Evolutionary conservation across 306 rosid genomes (phyloP).

Genomic region (Castanospermum australe): DNA sequence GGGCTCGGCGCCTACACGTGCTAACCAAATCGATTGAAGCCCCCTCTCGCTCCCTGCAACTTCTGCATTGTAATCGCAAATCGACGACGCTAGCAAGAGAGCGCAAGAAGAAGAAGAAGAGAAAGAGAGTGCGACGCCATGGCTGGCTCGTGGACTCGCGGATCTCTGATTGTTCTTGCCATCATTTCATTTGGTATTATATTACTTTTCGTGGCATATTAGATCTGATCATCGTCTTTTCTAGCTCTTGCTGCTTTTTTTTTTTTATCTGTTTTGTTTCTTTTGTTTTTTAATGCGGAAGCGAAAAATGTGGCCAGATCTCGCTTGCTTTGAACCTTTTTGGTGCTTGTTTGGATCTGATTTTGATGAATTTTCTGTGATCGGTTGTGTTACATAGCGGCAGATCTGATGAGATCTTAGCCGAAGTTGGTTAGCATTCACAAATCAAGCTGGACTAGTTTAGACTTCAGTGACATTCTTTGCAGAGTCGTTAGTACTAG

Average conservation of each 20-base stretch:
- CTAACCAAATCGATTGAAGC: neutral
- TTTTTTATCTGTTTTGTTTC: too few relatives aligned
- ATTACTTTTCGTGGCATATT: neutral
- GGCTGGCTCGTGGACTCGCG: slow-evolving; percentile 72
- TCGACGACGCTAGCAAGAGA: neutral
- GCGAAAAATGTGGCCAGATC: slow-evolving; percentile 39
- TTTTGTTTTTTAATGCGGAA: neutral
- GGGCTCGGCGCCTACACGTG: slow-evolving; percentile 21
- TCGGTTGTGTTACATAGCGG: neutral
- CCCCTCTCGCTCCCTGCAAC: neutral
- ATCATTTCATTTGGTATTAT: slow-evolving; percentile 70
- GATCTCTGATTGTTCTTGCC: slow-evolving; percentile 63
- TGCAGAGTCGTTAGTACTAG: neutral
- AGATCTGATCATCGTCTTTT: slow-evolving; percentile 41
- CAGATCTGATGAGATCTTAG: slow-evolving; percentile 23
- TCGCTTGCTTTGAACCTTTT: neutral
- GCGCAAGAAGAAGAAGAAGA: neutral
- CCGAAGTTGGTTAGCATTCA: neutral
- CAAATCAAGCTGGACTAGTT: neutral
- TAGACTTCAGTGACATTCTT: neutral
- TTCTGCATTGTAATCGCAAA: neutral
- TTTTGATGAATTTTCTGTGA: neutral
- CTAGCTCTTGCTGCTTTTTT: neutral
- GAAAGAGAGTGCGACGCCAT: slow-evolving; percentile 35
- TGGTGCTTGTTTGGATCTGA: neutral